A percentile compares a stretch with the other conserved stretches of the same genome.
Evolutionary conservation across 2,329 filamentous ascomycete species (phyloP).

Genomic region (Ophiosphaerella narmari): DNA sequence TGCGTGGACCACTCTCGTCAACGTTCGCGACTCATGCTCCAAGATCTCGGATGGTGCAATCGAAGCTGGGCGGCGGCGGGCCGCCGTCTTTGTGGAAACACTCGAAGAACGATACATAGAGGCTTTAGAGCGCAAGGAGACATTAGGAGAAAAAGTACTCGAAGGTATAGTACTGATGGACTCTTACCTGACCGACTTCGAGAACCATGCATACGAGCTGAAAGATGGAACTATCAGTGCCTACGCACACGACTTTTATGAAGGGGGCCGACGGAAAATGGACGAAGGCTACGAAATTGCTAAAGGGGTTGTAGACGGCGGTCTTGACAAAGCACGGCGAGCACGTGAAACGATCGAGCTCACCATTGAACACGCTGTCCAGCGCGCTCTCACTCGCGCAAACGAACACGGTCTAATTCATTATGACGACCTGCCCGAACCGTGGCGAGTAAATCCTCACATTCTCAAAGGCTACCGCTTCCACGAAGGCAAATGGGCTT

Average conservation of each 20-base stretch:
- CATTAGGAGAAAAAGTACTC: conserved; percentile 87
- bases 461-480: conserved; percentile 93
- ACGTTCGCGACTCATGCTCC: conserved; percentile 85
- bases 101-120: conserved; percentile 87
- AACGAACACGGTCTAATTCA: conserved; percentile 80
- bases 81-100: conserved; percentile 90
- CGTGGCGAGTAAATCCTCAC: conserved; percentile 94
- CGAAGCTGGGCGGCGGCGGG: conserved; percentile 79
- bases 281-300: conserved; percentile 79
- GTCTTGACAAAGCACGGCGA: conserved; percentile 78
- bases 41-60: conserved; percentile 89
- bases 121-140: conserved; percentile 80
- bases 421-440: conserved; percentile 87
- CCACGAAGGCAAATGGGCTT: conserved; percentile 86
- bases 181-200: conserved; percentile 81
- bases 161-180: conserved; percentile 88
- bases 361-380: conserved; percentile 81
- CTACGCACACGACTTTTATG: conserved; percentile 73
- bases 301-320: conserved; percentile 76
- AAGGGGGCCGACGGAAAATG: conserved; percentile 77
- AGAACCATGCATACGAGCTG: conserved; percentile 78
- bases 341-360: conserved; percentile 66
- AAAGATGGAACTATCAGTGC: conserved; percentile 76
- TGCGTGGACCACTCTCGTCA: conserved; percentile 83
- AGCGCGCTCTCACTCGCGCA: conserved; percentile 74